A percentile compares a stretch with the other conserved stretches of the same genome.
phyloP scores from a whole-genome alignment of 169 alveolate species.

The Cyclospora cayetanensis region DNA sequence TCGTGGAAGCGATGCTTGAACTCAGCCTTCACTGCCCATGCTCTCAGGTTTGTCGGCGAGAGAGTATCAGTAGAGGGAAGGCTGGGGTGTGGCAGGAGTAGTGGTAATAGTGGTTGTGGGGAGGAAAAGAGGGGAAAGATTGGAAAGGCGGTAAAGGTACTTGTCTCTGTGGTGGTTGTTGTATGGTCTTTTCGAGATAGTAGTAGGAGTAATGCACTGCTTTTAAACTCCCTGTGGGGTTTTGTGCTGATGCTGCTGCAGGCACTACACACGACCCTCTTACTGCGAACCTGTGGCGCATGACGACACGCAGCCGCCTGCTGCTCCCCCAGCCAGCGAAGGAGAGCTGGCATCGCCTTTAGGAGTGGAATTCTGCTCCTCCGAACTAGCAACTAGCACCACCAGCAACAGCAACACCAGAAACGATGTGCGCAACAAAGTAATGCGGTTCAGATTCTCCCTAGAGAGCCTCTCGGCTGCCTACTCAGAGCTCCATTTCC shows the following conservation, averaged over 20 bases:
- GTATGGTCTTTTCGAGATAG: not conserved
- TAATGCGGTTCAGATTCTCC: not conserved
- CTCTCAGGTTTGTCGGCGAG: too few relatives aligned
- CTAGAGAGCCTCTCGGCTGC: constrained; percentile 7
- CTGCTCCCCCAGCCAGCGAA: not conserved
- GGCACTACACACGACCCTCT: constrained; percentile 57
- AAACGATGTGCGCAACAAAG: not conserved
- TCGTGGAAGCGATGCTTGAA: constrained; percentile 70
- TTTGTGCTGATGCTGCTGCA: constrained; percentile 41
- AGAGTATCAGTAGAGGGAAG: too few relatives aligned
- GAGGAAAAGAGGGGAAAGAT: not conserved
- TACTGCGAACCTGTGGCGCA: constrained; percentile 63
- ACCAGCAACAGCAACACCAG: constrained; percentile 52
- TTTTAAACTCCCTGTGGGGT: not conserved
- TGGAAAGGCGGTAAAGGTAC: not conserved
- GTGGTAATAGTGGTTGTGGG: not conserved
- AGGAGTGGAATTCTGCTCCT: not conserved
- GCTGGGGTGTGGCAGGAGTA: too few relatives aligned
- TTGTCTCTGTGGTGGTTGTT: not conserved
- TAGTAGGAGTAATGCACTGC: not conserved
- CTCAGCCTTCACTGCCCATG: constrained; percentile 43
- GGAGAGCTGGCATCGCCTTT: not conserved
- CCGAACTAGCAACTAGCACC: not conserved
- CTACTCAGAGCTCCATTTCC: constrained; percentile 23
- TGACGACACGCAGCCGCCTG: not conserved